Evolutionary conservation across 352 stramenopile species (phyloP).

Genomic region (Elongisporangium undulatum): DNA sequence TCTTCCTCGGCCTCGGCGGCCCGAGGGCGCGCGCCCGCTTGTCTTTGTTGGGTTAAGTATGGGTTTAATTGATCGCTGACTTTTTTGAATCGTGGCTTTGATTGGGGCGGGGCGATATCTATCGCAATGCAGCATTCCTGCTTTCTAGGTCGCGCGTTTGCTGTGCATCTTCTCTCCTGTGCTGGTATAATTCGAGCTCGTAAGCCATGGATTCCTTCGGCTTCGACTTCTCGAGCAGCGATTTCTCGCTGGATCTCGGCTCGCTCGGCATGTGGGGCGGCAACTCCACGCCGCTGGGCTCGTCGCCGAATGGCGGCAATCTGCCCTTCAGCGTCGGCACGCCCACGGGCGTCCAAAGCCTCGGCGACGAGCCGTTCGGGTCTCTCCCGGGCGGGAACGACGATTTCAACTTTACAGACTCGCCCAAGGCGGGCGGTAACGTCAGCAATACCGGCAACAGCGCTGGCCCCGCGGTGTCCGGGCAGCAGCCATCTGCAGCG

Average conservation of each 20-base stretch:
- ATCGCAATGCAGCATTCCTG: neutral
- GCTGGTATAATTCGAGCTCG: constrained; percentile 27
- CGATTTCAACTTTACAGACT: constrained; percentile 81
- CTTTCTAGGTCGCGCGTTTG: neutral
- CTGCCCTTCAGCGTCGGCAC: constrained; percentile 85
- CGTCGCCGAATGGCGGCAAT: constrained; percentile 46
- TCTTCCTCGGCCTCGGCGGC: no score
- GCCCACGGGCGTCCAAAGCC: constrained; percentile 76
- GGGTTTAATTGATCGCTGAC: neutral
- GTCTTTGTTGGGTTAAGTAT: neutral
- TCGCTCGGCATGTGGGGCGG: constrained; percentile 68
- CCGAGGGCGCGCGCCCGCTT: neutral
- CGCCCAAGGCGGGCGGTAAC: constrained; percentile 46
- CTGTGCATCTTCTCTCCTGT: constrained; percentile 18
- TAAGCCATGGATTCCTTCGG: constrained; percentile 76
- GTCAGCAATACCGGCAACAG: constrained; percentile 5
- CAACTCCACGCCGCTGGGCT: constrained; percentile 56
- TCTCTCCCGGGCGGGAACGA: constrained; percentile 38
- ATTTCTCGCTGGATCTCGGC: constrained; percentile 65
- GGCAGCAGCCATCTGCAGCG: constrained; percentile 1
- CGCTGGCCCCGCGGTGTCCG: constrained; percentile 1
- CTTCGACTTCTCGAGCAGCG: constrained; percentile 72
- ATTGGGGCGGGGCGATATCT: neutral
- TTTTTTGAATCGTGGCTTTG: neutral
- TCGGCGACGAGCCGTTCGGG: constrained; percentile 73